These are phyloP conservation scores for Aphanomyces stellatus DNA, from an alignment of 352 stramenopile species.

Conservation along the genomic window DNA sequence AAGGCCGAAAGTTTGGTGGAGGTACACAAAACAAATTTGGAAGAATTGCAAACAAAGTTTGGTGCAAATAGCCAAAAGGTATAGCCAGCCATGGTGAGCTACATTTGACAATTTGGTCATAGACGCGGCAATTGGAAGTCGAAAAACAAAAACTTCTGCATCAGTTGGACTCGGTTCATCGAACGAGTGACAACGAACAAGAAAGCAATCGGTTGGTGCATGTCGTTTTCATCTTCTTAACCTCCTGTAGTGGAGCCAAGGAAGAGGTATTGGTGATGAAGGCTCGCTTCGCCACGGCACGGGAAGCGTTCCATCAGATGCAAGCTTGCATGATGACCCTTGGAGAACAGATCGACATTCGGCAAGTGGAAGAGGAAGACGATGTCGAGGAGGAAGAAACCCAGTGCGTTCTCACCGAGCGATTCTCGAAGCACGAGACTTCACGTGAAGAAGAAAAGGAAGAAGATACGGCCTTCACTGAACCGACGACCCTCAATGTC, in stretches of 20 bases:
- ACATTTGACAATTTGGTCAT: neutral
- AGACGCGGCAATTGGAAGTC: slow-evolving; percentile 9
- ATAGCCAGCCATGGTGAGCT: neutral
- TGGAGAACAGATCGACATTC: slow-evolving; percentile 8
- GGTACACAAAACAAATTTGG: neutral
- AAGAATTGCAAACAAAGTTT: neutral
- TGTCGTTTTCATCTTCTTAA: neutral
- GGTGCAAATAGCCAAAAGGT: neutral
- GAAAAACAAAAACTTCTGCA: slow-evolving; percentile 11
- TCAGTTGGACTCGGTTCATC: slow-evolving; percentile 8
- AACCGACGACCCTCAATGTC: neutral
- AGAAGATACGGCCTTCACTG: neutral
- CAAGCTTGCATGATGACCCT: neutral
- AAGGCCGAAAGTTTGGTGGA: neutral
- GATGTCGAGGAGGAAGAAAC: slow-evolving; percentile 10
- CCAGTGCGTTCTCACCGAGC: slow-evolving; percentile 10
- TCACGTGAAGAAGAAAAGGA: neutral
- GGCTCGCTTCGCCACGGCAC: slow-evolving; percentile 8
- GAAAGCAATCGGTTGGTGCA: slow-evolving; percentile 8
- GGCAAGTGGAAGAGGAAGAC: neutral
- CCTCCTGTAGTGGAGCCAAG: neutral
- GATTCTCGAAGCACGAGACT: neutral
- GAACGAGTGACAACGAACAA: neutral
- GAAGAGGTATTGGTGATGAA: slow-evolving; percentile 21
- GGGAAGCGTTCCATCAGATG: slow-evolving; percentile 18